Evolutionary conservation across 306 rosid genomes (phyloP).

Genomic region (Betula pendula): DNA sequence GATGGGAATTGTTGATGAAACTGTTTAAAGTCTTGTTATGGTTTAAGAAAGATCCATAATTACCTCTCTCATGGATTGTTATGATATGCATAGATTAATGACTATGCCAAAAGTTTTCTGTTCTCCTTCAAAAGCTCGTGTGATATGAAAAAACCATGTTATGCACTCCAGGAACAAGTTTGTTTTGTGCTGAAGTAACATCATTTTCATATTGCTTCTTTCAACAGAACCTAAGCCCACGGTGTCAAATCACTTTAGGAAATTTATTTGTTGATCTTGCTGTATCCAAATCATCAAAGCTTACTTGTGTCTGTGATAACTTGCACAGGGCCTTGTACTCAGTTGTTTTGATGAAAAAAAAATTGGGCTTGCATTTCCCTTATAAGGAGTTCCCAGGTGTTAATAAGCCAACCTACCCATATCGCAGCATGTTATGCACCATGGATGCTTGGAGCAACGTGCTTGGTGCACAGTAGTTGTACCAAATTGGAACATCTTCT

Average conservation of each 20-base stretch:
- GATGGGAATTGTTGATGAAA: conserved; percentile 14
- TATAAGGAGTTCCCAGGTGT: background rate
- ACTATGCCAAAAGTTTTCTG: background rate
- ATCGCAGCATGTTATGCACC: background rate
- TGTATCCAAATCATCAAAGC: background rate
- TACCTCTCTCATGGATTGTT: conserved; percentile 1
- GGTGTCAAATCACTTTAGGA: background rate
- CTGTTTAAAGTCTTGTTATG: background rate
- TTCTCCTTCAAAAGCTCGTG: background rate
- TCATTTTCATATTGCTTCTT: background rate
- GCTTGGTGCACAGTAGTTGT: background rate
- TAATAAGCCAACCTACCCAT: background rate
- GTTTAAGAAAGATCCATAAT: conserved; percentile 12
- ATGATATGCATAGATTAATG: background rate
- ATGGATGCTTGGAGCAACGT: background rate
- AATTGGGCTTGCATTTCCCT: background rate
- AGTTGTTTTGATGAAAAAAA: background rate
- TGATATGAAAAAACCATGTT: background rate
- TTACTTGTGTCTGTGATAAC: background rate
- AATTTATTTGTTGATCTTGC: background rate
- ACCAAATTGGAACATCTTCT: background rate
- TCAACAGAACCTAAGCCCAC: background rate
- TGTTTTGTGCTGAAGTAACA: background rate
- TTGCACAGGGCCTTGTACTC: background rate
- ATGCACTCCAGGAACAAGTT: background rate